Evolutionary conservation across 2,329 filamentous ascomycete species (phyloP).

Genomic region (Cercospora zeae-maydis): DNA sequence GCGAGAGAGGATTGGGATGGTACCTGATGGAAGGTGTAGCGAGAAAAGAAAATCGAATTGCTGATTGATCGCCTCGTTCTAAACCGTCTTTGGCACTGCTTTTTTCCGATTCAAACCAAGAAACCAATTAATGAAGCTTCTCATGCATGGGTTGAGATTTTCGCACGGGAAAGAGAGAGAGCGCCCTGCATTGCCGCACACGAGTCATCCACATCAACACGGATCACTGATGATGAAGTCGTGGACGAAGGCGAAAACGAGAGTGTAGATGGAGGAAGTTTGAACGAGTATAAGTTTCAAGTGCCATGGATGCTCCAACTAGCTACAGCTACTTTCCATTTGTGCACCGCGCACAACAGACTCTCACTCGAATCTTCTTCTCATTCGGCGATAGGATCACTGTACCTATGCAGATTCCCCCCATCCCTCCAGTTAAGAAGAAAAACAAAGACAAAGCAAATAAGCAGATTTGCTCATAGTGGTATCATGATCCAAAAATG

Average conservation of each 20-base stretch:
- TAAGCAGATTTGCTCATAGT: conserved; percentile 8
- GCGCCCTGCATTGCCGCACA: no score
- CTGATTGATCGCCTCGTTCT: background rate
- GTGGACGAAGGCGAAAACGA: background rate
- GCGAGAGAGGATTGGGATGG: background rate
- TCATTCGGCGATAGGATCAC: background rate
- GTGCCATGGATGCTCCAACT: background rate
- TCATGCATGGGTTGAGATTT: no score
- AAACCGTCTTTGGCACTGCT: background rate
- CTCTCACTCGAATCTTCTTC: background rate
- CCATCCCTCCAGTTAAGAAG: background rate
- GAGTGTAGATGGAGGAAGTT: background rate
- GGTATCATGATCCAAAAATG: conserved; percentile 12
- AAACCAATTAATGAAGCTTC: no score
- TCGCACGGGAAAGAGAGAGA: no score
- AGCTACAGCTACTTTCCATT: background rate
- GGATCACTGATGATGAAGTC: no score
- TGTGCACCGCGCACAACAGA: background rate
- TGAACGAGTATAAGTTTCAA: background rate
- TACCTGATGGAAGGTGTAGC: background rate
- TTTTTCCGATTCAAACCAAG: background rate
- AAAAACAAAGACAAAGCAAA: conserved; percentile 2
- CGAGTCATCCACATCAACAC: no score
- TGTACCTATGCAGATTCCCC: background rate
- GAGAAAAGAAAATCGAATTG: background rate